Base-by-base conservation (phyloP, 2,329 filamentous ascomycete species). In the Trichoderma sp. region DNA sequence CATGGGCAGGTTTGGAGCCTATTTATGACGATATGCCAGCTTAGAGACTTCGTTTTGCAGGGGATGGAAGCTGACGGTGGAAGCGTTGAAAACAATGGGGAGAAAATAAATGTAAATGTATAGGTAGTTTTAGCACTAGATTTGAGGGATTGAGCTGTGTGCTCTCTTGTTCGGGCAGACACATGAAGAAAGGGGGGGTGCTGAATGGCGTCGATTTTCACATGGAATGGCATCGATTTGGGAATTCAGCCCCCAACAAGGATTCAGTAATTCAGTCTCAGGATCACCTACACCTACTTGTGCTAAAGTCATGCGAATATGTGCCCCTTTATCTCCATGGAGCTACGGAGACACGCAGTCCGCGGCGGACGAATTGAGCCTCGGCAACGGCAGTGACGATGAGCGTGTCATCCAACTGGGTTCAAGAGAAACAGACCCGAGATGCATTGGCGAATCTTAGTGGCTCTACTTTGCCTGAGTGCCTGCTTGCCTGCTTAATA, bases 1-100 rank as follows among this genome's bases (percentile, higher is more conserved):
- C 83, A 66, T 92, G 94, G 94, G 86, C 87, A 71, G 86, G 88
- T 28, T 76, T 94, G 77, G 93, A 97, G 81, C 90, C 91, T 74
- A 90, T 97, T 69, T 97, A 90, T 77, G 76, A 82, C 39, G 77
- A 81, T 56, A 59, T 66, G 28, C 37, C 54, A 11, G 28, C 39
- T 28, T 46, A 59, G 63, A 59, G 18, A 14, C 5, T 24, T 49
- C 4, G 4, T 54, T 34, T n/a, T 11, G 18, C 18, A 30, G 5
- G 18, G 1, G 16, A 16, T 43, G 18, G 34, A 6, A 14, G 13
- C 24, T 28, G 34, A 46, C 1, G 18, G 28, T 2, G n/a, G 7
- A 30, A 30, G 43, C 21, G 14, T 30, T 24, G 30, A 26, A 28
- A 32, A 52, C 30, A 54, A 39, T 32, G 34, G 14, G 18, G 39